Percentiles rank a stretch among this genome's conserved stretches.
Conservation (phyloP, 768 basidiomycete species). For the Phylloporus sp. region DNA sequence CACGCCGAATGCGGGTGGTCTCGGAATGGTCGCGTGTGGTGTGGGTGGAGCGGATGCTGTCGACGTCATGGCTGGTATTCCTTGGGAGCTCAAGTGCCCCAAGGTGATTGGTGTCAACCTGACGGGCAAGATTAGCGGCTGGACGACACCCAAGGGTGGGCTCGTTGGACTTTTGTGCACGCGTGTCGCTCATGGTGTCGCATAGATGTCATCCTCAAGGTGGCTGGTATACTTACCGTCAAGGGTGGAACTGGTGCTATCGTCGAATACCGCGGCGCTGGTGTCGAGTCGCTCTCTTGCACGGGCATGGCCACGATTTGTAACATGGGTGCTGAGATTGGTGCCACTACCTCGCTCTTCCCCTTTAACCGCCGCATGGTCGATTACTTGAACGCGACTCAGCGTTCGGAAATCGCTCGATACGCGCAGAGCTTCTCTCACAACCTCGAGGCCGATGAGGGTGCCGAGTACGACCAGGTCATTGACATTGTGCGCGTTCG, state of each 20-base stretch:
- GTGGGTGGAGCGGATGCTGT: slow-evolving; percentile 99
- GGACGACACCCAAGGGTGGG: slow-evolving; percentile 95
- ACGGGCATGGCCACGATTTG: slow-evolving; percentile 99
- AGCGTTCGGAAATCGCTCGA: slow-evolving; percentile 78
- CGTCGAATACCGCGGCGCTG: slow-evolving; percentile 93
- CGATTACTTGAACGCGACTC: slow-evolving; percentile 92
- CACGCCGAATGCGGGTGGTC: slow-evolving; percentile 98
- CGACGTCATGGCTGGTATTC: slow-evolving; percentile 96
- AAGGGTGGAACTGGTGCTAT: slow-evolving; percentile 99
- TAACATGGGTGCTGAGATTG: slow-evolving; percentile 99
- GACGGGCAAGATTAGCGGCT: slow-evolving; percentile 90
- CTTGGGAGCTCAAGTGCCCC: slow-evolving; percentile 99
- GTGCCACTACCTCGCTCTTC: slow-evolving; percentile 98
- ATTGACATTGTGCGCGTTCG: slow-evolving; percentile 74
- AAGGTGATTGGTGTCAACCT: slow-evolving; percentile 98
- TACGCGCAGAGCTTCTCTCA: slow-evolving; percentile 87
- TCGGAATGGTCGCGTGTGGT: slow-evolving; percentile 99
- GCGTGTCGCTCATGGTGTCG: slow-evolving; percentile 7
- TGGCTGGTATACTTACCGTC: slow-evolving; percentile 97
- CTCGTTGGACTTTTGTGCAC: neutral
- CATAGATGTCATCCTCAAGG: slow-evolving; percentile 95
- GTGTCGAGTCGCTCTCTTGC: slow-evolving; percentile 93
- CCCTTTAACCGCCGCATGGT: slow-evolving; percentile 96
- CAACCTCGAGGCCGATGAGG: slow-evolving; percentile 85
- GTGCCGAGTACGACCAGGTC: slow-evolving; percentile 87